Conservation (phyloP, 2,329 filamentous ascomycete genomes). For the Exophiala mesophila region DNA sequence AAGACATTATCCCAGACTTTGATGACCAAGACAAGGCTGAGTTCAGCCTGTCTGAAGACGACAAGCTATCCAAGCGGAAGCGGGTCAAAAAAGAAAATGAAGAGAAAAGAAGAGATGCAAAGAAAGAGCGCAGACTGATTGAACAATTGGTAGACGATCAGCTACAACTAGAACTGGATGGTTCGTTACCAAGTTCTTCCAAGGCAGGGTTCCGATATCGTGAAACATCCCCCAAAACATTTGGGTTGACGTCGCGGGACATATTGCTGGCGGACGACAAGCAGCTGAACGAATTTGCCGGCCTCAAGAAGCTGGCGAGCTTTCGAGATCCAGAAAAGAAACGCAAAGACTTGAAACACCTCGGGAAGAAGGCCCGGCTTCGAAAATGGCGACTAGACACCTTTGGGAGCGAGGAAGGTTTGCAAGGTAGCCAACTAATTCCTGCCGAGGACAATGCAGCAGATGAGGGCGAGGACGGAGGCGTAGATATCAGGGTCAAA, state of each 20-base stretch:
- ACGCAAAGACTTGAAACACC: conserved; percentile 75
- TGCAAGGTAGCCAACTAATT: conserved; percentile 17
- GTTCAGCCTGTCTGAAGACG: conserved; percentile 52
- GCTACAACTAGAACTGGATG: conserved; percentile 70
- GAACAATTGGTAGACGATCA: conserved; percentile 80
- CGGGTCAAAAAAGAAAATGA: conserved; percentile 47
- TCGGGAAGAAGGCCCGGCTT: conserved; percentile 88
- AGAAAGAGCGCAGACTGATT: conserved; percentile 74
- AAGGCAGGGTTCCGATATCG: conserved; percentile 75
- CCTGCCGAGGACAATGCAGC: conserved; percentile 7
- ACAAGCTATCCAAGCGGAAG: conserved; percentile 46
- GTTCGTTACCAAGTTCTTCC: conserved; percentile 54
- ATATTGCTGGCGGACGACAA: conserved; percentile 86
- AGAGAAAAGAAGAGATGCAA: conserved; percentile 65
- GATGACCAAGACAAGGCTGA: conserved; percentile 39
- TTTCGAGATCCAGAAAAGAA: conserved; percentile 90
- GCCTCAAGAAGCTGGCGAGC: conserved; percentile 87
- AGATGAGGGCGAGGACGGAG: conserved; percentile 27
- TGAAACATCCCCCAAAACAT: conserved; percentile 83
- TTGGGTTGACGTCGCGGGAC: conserved; percentile 82
- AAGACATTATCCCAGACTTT: conserved; percentile 82
- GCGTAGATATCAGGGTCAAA: conserved; percentile 41
- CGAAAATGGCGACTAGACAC: conserved; percentile 75
- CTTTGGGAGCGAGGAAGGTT: conserved; percentile 58
- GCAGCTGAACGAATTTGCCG: conserved; percentile 82